A percentile compares a stretch with the other conserved stretches of the same genome.
phyloP scores from a whole-genome alignment of 257 asterid genomes.

The Salvia rosmarinus region DNA sequence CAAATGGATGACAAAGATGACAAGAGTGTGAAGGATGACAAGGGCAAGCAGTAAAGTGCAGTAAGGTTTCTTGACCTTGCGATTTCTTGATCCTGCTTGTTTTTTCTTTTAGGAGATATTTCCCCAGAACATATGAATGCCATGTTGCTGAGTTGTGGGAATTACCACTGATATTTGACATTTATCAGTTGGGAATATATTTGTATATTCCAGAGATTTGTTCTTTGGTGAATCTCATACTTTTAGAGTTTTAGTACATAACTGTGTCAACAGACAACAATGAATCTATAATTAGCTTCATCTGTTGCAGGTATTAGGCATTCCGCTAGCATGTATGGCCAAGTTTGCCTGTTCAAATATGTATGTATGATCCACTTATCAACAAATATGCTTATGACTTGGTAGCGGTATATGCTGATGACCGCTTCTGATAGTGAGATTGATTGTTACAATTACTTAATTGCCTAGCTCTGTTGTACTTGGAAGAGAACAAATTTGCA shows the following conservation, averaged over 20 bases:
- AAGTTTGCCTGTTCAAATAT: background rate
- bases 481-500: background rate
- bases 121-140: background rate
- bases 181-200: background rate
- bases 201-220: background rate
- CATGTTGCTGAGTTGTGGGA: background rate
- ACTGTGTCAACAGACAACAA: background rate
- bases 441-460: background rate
- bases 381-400: background rate
- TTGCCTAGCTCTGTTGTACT: background rate
- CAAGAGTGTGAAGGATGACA: conserved; percentile 62
- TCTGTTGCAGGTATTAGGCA: background rate
- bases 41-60: conserved; percentile 43
- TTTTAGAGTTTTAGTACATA: background rate
- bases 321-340: background rate
- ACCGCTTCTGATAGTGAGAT: background rate
- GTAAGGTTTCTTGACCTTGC: background rate
- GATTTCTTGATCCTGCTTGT: conserved; percentile 11
- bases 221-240: background rate
- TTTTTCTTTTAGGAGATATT: background rate
- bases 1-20: conserved; percentile 60
- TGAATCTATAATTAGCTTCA: background rate
- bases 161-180: background rate
- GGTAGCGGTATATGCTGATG: background rate
- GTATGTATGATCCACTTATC: background rate